Evolutionary conservation across 768 basidiomycete genomes (phyloP), one percentile per base, ranked within the genome.

Genomic region (Leccinum boreale): DNA sequence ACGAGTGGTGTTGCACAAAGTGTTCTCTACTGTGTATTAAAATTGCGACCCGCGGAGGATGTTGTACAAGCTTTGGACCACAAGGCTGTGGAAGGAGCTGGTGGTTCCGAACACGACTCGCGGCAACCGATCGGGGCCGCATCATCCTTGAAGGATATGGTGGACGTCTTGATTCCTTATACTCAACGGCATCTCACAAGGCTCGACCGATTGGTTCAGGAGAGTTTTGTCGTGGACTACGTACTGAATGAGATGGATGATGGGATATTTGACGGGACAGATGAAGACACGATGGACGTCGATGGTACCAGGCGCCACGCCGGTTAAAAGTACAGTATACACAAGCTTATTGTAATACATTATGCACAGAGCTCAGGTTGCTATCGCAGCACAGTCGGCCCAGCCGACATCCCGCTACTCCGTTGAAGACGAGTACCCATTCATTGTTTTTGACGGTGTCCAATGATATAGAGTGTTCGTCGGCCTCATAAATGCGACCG

Each of bases 161-260:
- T 98, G 11, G 92, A 94, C 48, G 89, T 85, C 4, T 75, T 98
- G 55, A 84, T 98, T 52, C 94, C 97, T 11, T 99, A 98, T 69
- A 95, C 95, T 9, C 93, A 96, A 70, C 82, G 97, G 52, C 97
- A 99, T 75, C 82, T 95, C 45, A 75, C 86, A 36, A 79, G 95
- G 63, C 82, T 94, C 71, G 92, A 95, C 58, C 83, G 85, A 67
- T 74, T 97, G 55, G 83, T 97, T 31, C 92, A 97, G 75, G 97
- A 98, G 67, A 97, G 93, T 70, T 98, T 94, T 67, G 86, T 97
- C 61, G 84, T 99, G 55, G 97, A 99, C 70, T 95, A 90, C 62
- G 78, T 94, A 56, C 75, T 94, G 29, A 83, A 82, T 15, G 91
- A 94, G 77, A 94, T 94, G 92, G 92, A 92, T 66, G 87, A 82